phyloP scores from a whole-genome alignment of 2,329 filamentous ascomycete species.

The Amauroascus niger region DNA sequence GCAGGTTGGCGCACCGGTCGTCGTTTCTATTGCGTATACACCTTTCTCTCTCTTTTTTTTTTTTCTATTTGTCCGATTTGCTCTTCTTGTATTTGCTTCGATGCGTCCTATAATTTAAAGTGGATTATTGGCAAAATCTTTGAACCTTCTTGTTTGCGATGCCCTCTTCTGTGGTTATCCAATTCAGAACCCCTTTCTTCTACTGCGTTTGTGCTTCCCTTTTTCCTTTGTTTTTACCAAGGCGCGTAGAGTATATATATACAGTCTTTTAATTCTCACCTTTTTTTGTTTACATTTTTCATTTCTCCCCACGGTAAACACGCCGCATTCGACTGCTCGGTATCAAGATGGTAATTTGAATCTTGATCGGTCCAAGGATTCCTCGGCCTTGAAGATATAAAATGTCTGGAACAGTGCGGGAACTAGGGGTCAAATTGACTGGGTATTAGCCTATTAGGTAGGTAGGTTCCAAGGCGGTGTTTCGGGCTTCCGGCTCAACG shows the following conservation, averaged over 20 bases:
- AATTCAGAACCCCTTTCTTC: neutral
- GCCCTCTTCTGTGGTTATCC: neutral
- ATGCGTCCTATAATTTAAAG: neutral
- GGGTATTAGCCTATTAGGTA: too few relatives aligned
- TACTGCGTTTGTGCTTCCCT: neutral
- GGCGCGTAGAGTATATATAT: slow-evolving; percentile 1
- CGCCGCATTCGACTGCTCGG: neutral
- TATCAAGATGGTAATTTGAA: too few relatives aligned
- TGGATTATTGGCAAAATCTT: neutral
- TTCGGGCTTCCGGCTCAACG: too few relatives aligned
- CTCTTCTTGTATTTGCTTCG: neutral
- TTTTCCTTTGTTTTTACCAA: neutral
- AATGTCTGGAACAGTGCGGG: neutral
- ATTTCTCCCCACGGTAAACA: neutral
- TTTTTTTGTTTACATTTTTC: neutral
- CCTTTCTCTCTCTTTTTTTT: neutral
- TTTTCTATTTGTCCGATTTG: neutral
- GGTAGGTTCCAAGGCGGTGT: too few relatives aligned
- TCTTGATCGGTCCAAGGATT: too few relatives aligned
- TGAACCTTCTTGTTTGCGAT: neutral
- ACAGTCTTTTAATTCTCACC: neutral
- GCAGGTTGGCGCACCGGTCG: neutral
- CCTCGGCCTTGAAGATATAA: neutral
- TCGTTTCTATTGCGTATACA: neutral
- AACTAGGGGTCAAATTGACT: too few relatives aligned